These are phyloP conservation scores for Prunus fruticosa DNA, from an alignment of 306 rosid species.

Conservation along the genomic window DNA sequence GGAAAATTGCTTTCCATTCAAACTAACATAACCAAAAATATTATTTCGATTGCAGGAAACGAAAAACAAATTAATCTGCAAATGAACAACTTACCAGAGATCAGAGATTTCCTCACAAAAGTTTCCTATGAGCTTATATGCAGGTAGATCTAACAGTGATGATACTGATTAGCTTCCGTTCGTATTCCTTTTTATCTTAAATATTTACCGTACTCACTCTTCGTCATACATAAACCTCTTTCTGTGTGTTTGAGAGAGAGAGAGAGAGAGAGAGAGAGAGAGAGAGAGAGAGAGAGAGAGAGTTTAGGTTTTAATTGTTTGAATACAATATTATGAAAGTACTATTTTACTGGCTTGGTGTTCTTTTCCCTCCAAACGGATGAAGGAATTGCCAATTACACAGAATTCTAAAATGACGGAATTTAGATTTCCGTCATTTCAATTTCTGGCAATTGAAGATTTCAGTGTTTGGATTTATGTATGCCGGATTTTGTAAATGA, in stretches of 20 bases:
- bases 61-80: background rate
- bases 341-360: background rate
- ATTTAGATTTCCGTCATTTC: too few relatives aligned
- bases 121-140: background rate
- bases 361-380: too few relatives aligned
- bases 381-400: too few relatives aligned
- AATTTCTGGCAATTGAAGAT: too few relatives aligned
- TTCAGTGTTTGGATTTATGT: too few relatives aligned
- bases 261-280: background rate
- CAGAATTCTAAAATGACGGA: too few relatives aligned
- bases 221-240: background rate
- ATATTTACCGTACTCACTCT: background rate
- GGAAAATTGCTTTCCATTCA: background rate
- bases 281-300: too few relatives aligned
- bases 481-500: too few relatives aligned
- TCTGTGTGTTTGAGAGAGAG: background rate
- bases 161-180: too few relatives aligned
- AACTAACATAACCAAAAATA: background rate
- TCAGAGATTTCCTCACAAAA: background rate
- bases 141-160: background rate
- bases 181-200: background rate
- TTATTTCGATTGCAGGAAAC: background rate
- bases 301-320: background rate
- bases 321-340: background rate
- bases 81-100: background rate